Conservation (phyloP, 179 eudicot species). For the Heliamphora pulchella region DNA sequence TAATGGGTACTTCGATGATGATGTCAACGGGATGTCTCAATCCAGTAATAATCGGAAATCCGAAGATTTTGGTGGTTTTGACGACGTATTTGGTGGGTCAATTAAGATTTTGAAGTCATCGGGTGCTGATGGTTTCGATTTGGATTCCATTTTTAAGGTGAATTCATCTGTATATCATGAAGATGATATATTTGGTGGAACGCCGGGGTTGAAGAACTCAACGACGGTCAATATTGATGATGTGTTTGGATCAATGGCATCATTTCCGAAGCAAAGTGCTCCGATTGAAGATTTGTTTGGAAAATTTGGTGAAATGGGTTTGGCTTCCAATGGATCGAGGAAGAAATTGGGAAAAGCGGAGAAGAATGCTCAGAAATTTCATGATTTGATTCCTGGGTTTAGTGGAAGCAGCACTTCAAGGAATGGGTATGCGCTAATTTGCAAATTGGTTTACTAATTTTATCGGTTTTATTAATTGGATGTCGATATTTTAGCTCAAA, state of each 20-base stretch:
- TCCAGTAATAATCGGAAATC: constrained; percentile 24
- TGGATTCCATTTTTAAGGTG: constrained; percentile 43
- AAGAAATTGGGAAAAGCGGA: constrained; percentile 18
- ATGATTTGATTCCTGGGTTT: constrained; percentile 61
- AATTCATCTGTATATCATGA: constrained; percentile 14
- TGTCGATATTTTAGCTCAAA: constrained; percentile 16
- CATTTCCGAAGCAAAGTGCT: constrained; percentile 26
- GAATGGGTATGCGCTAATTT: constrained; percentile 38
- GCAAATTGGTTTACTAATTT: neutral
- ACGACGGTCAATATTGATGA: constrained; percentile 25
- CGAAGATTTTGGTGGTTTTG: constrained; percentile 32
- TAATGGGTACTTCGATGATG: constrained; percentile 31
- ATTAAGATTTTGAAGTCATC: constrained; percentile 19
- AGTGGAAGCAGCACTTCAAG: constrained; percentile 25
- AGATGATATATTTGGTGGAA: constrained; percentile 27
- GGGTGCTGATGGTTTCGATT: constrained; percentile 36
- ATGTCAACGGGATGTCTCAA: constrained; percentile 39
- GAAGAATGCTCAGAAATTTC: constrained; percentile 21
- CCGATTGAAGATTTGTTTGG: constrained; percentile 56
- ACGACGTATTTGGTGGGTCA: constrained; percentile 38
- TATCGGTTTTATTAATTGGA: constrained; percentile 4
- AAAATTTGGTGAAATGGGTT: constrained; percentile 32
- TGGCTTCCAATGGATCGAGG: constrained; percentile 19
- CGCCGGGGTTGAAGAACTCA: constrained; percentile 12
- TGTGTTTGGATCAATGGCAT: constrained; percentile 37